Conservation (phyloP, 2,329 filamentous ascomycete species). For the Aspergillus amoenus region DNA sequence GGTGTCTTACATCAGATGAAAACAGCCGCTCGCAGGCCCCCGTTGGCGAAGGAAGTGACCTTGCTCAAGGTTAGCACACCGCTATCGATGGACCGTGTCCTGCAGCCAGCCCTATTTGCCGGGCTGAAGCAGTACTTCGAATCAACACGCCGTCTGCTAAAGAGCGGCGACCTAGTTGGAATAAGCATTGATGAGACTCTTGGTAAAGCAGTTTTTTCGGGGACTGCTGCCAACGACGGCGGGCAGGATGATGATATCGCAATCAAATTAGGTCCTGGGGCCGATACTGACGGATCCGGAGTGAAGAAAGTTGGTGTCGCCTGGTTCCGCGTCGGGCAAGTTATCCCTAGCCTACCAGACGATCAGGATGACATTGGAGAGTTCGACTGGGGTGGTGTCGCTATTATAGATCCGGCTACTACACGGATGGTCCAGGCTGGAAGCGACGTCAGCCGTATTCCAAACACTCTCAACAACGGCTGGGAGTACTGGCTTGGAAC, state of each 20-base stretch:
- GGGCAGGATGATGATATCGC: conserved; percentile 71
- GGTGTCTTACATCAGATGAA: conserved; percentile 54
- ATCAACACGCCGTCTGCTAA: conserved; percentile 75
- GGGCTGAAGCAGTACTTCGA: conserved; percentile 89
- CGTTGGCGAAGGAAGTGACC: conserved; percentile 73
- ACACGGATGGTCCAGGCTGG: conserved; percentile 92
- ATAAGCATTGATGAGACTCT: conserved; percentile 85
- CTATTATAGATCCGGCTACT: conserved; percentile 78
- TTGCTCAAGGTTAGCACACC: conserved; percentile 87
- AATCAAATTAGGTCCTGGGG: conserved; percentile 37
- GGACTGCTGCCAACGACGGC: conserved; percentile 53
- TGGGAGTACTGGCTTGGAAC: conserved; percentile 91
- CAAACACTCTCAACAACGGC: conserved; percentile 70
- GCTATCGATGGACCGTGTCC: conserved; percentile 76
- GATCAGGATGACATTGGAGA: conserved; percentile 61
- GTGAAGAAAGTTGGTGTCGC: conserved; percentile 64
- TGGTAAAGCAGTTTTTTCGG: conserved; percentile 76
- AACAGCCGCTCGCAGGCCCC: conserved; percentile 51
- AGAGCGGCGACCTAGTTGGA: conserved; percentile 82
- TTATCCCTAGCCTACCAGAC: conserved; percentile 50
- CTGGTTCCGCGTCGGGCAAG: conserved; percentile 89
- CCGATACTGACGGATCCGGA: conserved; percentile 22
- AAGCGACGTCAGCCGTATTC: conserved; percentile 77
- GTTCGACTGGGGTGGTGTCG: conserved; percentile 80
- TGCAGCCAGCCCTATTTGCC: conserved; percentile 82